Percentiles rank a stretch among this genome's conserved stretches.
These are phyloP conservation scores for Nothophytophthora sp. DNA, from an alignment of 352 stramenopile genomes.

Conservation along the genomic window DNA sequence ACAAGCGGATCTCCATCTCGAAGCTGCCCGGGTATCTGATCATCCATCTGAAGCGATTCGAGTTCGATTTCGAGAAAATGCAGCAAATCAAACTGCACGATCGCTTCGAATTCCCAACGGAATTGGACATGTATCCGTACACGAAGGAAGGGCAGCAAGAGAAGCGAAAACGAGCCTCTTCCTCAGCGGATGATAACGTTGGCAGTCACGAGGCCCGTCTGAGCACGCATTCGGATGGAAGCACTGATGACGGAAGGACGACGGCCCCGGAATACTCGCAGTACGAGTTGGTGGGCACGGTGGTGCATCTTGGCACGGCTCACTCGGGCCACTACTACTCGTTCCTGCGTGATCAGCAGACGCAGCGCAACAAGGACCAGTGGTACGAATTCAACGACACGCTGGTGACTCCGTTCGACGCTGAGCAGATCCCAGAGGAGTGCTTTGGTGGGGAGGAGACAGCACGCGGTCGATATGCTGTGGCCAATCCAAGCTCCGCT, in stretches of 20 bases:
- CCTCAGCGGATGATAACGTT: constrained; percentile 17
- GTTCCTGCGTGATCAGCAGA: constrained; percentile 75
- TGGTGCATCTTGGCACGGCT: constrained; percentile 88
- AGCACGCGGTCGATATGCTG: constrained; percentile 16
- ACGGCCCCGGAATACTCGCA: constrained; percentile 80
- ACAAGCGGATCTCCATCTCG: constrained; percentile 90
- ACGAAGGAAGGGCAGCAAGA: constrained; percentile 88
- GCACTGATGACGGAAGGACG: constrained; percentile 18
- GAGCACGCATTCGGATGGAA: constrained; percentile 29
- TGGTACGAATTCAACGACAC: constrained; percentile 92
- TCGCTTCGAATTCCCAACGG: constrained; percentile 92
- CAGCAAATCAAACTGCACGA: constrained; percentile 95
- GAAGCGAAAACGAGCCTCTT: constrained; percentile 35
- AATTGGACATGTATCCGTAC: constrained; percentile 90
- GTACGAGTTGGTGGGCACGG: constrained; percentile 86
- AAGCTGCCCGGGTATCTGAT: constrained; percentile 90
- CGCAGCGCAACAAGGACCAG: constrained; percentile 23
- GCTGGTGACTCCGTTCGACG: constrained; percentile 77
- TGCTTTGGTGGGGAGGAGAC: constrained; percentile 67
- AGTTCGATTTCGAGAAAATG: constrained; percentile 96
- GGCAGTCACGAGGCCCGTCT: constrained; percentile 23
- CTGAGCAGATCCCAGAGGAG: constrained; percentile 65
- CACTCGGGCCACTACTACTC: constrained; percentile 92
- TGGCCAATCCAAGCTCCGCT: constrained; percentile 10
- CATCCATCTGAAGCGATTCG: constrained; percentile 95